phyloP scores from a whole-genome alignment of 2,329 filamentous ascomycete species.

The Aspergillus calidoustus region DNA sequence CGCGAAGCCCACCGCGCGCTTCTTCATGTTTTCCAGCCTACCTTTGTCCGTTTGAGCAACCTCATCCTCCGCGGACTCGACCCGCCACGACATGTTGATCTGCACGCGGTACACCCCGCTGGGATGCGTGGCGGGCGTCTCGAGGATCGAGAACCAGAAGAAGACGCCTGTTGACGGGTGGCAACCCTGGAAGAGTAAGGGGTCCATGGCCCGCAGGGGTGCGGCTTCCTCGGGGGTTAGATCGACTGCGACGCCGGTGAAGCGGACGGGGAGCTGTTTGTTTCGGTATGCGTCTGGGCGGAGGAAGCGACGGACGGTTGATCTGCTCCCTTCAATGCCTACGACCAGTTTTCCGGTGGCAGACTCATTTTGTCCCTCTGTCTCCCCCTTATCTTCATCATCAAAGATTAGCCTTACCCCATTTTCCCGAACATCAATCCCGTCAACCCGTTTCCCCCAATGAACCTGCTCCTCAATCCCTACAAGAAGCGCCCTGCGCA shows the following conservation, averaged over 20 bases:
- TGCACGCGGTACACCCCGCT: constrained; percentile 49
- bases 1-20: constrained; percentile 28
- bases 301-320: constrained; percentile 27
- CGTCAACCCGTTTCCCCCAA: constrained; percentile 25
- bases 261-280: constrained; percentile 25
- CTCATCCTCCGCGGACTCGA: constrained; percentile 36
- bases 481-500: constrained; percentile 23
- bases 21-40: constrained; percentile 49
- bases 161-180: constrained; percentile 28
- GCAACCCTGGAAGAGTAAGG: constrained; percentile 34
- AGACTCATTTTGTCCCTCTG: neutral
- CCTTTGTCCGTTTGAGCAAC: constrained; percentile 39
- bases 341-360: constrained; percentile 24
- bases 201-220: constrained; percentile 59
- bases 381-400: neutral
- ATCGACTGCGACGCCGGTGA: constrained; percentile 29
- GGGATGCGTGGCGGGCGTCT: constrained; percentile 46
- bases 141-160: constrained; percentile 45
- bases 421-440: neutral
- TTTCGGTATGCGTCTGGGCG: constrained; percentile 30
- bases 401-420: constrained; percentile 16
- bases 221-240: constrained; percentile 60
- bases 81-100: constrained; percentile 54
- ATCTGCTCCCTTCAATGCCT: constrained; percentile 30
- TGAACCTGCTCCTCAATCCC: constrained; percentile 28